phyloP scores from a whole-genome alignment of 1,139 yeast species.

The Candida labiduridarum region DNA sequence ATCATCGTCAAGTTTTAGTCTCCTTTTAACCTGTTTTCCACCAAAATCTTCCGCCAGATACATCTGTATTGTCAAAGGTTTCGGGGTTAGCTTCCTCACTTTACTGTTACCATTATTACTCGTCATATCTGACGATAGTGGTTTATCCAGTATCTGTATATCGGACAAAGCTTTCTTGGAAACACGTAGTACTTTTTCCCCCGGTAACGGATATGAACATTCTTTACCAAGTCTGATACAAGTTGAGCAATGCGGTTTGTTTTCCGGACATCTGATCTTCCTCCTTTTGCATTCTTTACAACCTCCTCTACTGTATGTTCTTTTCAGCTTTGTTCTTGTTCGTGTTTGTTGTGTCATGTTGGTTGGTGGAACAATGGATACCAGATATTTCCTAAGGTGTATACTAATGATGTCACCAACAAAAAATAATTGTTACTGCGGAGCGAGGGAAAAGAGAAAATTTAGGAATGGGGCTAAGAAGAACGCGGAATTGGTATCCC shows the following conservation, averaged over 20 bases:
- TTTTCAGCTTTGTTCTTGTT: slow-evolving; percentile 6
- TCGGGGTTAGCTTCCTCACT: slow-evolving; percentile 3
- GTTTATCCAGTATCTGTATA: neutral
- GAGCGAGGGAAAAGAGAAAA: too few relatives aligned
- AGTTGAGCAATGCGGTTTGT: slow-evolving; percentile 49
- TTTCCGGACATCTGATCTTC: slow-evolving; percentile 52
- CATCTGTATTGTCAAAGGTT: slow-evolving; percentile 18
- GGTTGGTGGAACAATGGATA: too few relatives aligned
- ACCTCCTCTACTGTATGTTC: slow-evolving; percentile 30
- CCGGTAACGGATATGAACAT: slow-evolving; percentile 27
- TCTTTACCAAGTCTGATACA: slow-evolving; percentile 26
- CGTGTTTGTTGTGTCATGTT: too few relatives aligned
- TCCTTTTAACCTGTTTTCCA: slow-evolving; percentile 10
- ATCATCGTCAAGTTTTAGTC: slow-evolving; percentile 6
- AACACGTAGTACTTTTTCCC: slow-evolving; percentile 24
- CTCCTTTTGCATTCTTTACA: slow-evolving; percentile 34
- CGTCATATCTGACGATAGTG: neutral
- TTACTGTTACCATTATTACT: neutral
- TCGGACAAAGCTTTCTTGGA: slow-evolving; percentile 12
- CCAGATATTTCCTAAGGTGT: too few relatives aligned
- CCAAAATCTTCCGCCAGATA: slow-evolving; percentile 17
- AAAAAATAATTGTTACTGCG: too few relatives aligned
- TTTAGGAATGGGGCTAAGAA: too few relatives aligned
- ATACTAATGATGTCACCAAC: too few relatives aligned
- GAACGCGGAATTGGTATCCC: too few relatives aligned